Evolutionary conservation across 2,329 filamentous ascomycete species (phyloP).

Genomic region (Fusarium transvaalense): DNA sequence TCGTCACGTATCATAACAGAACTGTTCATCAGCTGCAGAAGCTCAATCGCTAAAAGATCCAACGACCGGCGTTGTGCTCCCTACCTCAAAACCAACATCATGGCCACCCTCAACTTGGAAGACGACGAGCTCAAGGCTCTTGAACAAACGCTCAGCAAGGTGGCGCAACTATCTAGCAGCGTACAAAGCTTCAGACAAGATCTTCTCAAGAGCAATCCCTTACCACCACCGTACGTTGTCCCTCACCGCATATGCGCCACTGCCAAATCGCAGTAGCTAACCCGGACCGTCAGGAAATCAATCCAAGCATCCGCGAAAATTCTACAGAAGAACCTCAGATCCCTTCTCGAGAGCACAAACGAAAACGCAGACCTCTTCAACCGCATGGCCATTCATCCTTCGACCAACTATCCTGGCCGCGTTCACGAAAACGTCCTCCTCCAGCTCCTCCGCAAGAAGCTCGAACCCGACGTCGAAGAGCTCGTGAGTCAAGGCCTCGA

Average conservation of each 20-base stretch:
- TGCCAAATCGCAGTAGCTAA: constrained; percentile 18
- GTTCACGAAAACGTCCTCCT: constrained; percentile 75
- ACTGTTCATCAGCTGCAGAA: not conserved
- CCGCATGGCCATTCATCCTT: constrained; percentile 79
- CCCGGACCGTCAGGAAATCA: constrained; percentile 65
- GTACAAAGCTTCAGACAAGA: constrained; percentile 73
- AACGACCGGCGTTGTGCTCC: not conserved
- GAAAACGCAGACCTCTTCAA: constrained; percentile 76
- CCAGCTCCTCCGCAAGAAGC: constrained; percentile 83
- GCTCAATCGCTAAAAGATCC: not conserved
- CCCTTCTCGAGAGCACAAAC: constrained; percentile 73
- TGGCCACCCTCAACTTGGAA: constrained; percentile 63
- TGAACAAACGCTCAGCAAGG: constrained; percentile 76
- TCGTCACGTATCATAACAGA: not conserved
- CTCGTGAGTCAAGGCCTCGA: constrained; percentile 75
- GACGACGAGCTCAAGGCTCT: constrained; percentile 75
- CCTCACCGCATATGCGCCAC: not conserved
- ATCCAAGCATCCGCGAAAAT: constrained; percentile 79
- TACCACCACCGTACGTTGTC: constrained; percentile 71
- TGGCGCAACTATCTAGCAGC: constrained; percentile 76
- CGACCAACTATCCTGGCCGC: constrained; percentile 78
- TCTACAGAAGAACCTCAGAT: constrained; percentile 76
- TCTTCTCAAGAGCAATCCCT: constrained; percentile 71
- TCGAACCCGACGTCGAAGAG: constrained; percentile 81
- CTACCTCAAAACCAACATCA: constrained; percentile 29